A percentile compares a stretch with the other conserved stretches of the same genome.
These are phyloP conservation scores for Rachicladosporium sp. DNA, from an alignment of 2,329 filamentous ascomycete species.

Conservation along the genomic window DNA sequence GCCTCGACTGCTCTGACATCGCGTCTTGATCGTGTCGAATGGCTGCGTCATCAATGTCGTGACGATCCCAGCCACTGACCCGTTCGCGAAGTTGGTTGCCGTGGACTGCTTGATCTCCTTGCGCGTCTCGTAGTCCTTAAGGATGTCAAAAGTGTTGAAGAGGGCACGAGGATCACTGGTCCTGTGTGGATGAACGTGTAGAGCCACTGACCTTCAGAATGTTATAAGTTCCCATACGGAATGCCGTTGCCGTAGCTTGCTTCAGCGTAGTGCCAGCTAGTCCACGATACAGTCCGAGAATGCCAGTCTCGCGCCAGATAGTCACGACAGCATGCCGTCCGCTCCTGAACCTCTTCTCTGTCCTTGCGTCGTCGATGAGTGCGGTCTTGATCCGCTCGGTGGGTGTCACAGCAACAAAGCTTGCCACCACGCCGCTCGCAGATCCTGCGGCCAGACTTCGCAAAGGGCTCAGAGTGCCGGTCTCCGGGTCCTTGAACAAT, in stretches of 20 bases:
- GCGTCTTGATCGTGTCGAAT: constrained; percentile 53
- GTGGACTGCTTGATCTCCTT: constrained; percentile 39
- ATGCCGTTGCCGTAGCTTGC: constrained; percentile 49
- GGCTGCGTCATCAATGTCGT: constrained; percentile 50
- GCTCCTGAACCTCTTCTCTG: constrained; percentile 36
- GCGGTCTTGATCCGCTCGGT: constrained; percentile 59
- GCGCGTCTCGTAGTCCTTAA: constrained; percentile 46
- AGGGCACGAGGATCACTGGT: too few relatives aligned
- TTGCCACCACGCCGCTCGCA: constrained; percentile 49
- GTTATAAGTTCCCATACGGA: constrained; percentile 40
- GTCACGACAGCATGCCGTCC: constrained; percentile 39
- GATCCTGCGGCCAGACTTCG: constrained; percentile 53
- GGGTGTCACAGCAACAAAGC: constrained; percentile 53
- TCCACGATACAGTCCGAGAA: constrained; percentile 45
- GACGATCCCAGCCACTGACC: constrained; percentile 47
- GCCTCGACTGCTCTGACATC: constrained; percentile 47
- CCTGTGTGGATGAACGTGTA: too few relatives aligned
- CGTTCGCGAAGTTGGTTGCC: constrained; percentile 48
- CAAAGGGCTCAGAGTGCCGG: constrained; percentile 43
- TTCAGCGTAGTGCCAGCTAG: constrained; percentile 50
- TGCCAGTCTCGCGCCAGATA: constrained; percentile 41
- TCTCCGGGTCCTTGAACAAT: constrained; percentile 41
- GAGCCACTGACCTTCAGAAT: neutral
- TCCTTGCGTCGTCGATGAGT: constrained; percentile 49
- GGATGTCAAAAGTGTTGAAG: constrained; percentile 41